Conservation (phyloP, 768 basidiomycete species). For the Naganishia kalamii region DNA sequence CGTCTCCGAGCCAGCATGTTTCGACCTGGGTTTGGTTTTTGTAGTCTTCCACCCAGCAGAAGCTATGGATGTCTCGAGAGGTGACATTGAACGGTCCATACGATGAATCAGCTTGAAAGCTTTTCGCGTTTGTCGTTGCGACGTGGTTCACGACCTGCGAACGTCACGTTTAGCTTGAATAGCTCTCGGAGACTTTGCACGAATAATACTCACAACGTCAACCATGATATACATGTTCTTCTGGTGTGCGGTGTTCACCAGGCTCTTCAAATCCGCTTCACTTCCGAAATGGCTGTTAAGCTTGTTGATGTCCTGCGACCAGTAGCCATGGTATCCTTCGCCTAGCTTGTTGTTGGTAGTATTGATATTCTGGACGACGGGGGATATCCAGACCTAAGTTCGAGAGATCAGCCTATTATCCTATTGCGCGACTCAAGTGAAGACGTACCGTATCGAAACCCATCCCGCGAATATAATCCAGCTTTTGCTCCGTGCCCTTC, state of each 20-base stretch:
- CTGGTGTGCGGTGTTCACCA: constrained; percentile 37
- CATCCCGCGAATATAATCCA: constrained; percentile 46
- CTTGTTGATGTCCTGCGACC: constrained; percentile 33
- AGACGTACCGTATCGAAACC: constrained; percentile 46
- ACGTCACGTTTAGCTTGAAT: background rate
- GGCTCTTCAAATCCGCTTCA: constrained; percentile 40
- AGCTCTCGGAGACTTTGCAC: background rate
- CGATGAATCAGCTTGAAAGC: constrained; percentile 51
- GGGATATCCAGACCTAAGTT: constrained; percentile 47
- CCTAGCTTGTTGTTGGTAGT: constrained; percentile 35
- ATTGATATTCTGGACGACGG: constrained; percentile 40
- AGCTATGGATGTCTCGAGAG: constrained; percentile 64
- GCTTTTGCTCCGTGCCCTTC: constrained; percentile 33
- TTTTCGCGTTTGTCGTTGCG: constrained; percentile 58
- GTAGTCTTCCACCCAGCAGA: constrained; percentile 64
- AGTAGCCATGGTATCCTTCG: constrained; percentile 42
- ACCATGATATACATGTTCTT: constrained; percentile 47
- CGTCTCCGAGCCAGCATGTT: constrained; percentile 77
- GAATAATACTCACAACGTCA: constrained; percentile 31
- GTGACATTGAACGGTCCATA: constrained; percentile 44
- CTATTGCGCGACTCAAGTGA: no score
- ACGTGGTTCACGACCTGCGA: constrained; percentile 70
- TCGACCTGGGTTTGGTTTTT: constrained; percentile 64
- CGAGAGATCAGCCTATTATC: no score
- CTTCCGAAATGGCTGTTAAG: constrained; percentile 44